A percentile compares a stretch with the other conserved stretches of the same genome.
These are phyloP conservation scores for Seminavis robusta DNA, from an alignment of 108 stramenopile genomes.

Conservation along the genomic window DNA sequence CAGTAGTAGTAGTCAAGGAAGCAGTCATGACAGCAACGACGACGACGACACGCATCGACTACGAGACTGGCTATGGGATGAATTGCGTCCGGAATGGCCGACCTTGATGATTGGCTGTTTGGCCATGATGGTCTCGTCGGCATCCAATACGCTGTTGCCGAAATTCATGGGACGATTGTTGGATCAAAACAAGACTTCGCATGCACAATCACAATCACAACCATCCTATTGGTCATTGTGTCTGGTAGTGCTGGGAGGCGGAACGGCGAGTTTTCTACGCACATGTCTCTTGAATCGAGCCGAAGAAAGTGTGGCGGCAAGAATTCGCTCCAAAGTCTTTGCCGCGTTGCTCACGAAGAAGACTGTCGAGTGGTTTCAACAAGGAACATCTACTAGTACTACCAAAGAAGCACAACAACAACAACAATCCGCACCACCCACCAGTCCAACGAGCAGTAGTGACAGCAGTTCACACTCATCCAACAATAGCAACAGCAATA, in stretches of 20 bases:
- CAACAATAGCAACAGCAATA: constrained; percentile 5
- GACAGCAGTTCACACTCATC: background rate
- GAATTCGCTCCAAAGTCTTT: constrained; percentile 60
- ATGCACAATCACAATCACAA: constrained; percentile 5
- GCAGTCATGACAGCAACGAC: constrained; percentile 16
- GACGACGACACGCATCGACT: constrained; percentile 33
- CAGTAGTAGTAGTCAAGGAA: background rate
- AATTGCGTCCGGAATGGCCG: constrained; percentile 42
- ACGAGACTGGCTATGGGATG: constrained; percentile 17
- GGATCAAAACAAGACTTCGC: constrained; percentile 37
- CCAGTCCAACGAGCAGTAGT: background rate
- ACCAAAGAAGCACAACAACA: background rate
- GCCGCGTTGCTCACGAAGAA: constrained; percentile 38
- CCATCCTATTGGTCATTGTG: constrained; percentile 11
- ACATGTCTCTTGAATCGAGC: constrained; percentile 69
- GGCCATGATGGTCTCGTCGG: constrained; percentile 68
- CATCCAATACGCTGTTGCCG: constrained; percentile 73
- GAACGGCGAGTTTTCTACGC: constrained; percentile 73
- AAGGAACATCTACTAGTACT: constrained; percentile 4
- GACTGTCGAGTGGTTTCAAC: constrained; percentile 82
- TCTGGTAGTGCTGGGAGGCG: constrained; percentile 69
- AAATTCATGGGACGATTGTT: constrained; percentile 63
- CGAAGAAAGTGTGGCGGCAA: constrained; percentile 65
- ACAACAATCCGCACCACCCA: background rate
- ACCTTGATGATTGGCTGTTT: constrained; percentile 63